These are phyloP conservation scores for Euphorbia peplus DNA, from an alignment of 345 rosid species.

Conservation along the genomic window DNA sequence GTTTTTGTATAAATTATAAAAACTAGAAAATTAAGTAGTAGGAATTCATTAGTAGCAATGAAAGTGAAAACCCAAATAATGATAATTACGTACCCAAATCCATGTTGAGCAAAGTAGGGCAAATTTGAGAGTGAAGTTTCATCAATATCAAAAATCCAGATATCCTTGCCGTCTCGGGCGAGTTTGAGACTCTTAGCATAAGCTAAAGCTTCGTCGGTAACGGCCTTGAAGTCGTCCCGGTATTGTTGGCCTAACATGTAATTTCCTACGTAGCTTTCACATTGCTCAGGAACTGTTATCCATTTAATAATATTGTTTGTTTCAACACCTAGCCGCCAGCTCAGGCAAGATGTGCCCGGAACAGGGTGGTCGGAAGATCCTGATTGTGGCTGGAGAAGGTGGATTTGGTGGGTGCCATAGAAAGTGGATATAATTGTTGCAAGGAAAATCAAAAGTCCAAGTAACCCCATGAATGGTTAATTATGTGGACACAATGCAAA, in stretches of 20 bases:
- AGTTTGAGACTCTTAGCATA: slow-evolving; percentile 27
- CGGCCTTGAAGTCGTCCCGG: slow-evolving; percentile 25
- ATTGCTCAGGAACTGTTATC: slow-evolving; percentile 41
- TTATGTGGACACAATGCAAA: no score
- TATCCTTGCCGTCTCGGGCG: slow-evolving; percentile 42
- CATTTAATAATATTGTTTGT: slow-evolving; percentile 48
- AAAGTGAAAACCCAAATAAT: no score
- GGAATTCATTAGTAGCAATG: no score
- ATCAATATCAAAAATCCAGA: slow-evolving; percentile 61
- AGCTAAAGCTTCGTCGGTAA: slow-evolving; percentile 12
- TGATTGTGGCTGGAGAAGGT: slow-evolving; percentile 38
- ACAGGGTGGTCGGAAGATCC: slow-evolving; percentile 19
- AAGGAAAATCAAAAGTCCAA: slow-evolving; percentile 13
- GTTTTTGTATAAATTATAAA: no score
- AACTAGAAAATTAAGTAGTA: neutral
- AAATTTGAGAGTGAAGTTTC: slow-evolving; percentile 61
- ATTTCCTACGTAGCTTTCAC: slow-evolving; percentile 48
- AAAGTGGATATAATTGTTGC: slow-evolving; percentile 15
- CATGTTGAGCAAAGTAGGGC: slow-evolving; percentile 44
- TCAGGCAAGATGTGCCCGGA: slow-evolving; percentile 38
- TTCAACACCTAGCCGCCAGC: slow-evolving; percentile 71
- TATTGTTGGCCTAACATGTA: slow-evolving; percentile 44
- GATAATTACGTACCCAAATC: slow-evolving; percentile 47
- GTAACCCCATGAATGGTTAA: neutral
- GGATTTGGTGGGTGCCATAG: slow-evolving; percentile 29